Conservation (phyloP, 176 grass and related monocot genomes). For the Pontederia paniculata region DNA sequence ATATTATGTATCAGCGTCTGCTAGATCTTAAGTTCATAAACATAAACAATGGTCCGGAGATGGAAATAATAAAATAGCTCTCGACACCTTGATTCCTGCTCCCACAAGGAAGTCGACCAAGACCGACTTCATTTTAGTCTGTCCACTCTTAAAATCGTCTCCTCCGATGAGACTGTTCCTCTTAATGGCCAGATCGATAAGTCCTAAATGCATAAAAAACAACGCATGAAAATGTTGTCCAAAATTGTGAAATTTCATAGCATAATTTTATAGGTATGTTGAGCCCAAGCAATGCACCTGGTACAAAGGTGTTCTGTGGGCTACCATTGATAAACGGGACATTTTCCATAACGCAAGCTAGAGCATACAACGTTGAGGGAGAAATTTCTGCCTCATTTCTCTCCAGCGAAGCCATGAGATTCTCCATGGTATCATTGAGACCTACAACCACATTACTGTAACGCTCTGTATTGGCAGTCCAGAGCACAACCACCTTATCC, state of each 20-base stretch:
- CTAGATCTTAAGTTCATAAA: not conserved
- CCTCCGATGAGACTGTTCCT: constrained; percentile 84
- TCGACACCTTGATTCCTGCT: constrained; percentile 84
- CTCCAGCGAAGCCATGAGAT: constrained; percentile 73
- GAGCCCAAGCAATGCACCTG: constrained; percentile 34
- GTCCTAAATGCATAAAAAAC: constrained; percentile 25
- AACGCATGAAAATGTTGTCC: constrained; percentile 3
- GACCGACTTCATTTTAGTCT: constrained; percentile 98
- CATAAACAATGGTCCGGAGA: not conserved
- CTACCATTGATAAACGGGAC: constrained; percentile 91
- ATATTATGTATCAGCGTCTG: not conserved
- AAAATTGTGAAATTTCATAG: constrained; percentile 14
- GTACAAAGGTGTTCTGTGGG: constrained; percentile 97
- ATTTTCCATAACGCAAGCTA: constrained; percentile 78
- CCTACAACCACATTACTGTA: constrained; percentile 68
- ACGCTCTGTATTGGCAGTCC: constrained; percentile 97
- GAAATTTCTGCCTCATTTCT: constrained; percentile 76
- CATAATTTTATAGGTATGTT: not conserved
- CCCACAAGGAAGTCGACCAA: constrained; percentile 96
- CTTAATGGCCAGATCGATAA: constrained; percentile 91
- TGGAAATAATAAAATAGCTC: not conserved
- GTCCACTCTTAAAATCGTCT: constrained; percentile 97
- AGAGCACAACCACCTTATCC: constrained; percentile 79
- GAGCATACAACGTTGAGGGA: constrained; percentile 67
- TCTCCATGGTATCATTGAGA: constrained; percentile 79